Base-by-base conservation (phyloP, 306 rosid species). In the Nissolia schottii region DNA sequence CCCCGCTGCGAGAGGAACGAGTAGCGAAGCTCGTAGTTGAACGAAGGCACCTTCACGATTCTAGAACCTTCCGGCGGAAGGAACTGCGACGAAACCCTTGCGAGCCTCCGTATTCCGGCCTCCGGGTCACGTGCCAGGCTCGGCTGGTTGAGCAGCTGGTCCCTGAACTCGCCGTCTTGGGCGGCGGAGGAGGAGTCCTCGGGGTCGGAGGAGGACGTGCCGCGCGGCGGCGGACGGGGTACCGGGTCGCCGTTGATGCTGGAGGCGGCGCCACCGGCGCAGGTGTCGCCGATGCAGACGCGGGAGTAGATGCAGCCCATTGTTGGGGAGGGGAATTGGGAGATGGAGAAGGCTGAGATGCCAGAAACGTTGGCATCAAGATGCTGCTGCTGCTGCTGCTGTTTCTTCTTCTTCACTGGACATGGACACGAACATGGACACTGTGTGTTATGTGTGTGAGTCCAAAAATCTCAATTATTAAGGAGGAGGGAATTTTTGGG, bases 261-360 rank as follows among this genome's bases (percentile, higher is more conserved):
- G 0, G 85, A 74, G 12, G 65, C 86, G 74, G 77, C 90, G 0
- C 99, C 96, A 8, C 73, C 87, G 74, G 77, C 75, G 55, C 87
- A 76, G 28, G 83, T 80, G 48, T 85, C 90, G 0, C 99, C 96
- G 3, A 95, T 81, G 61, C 99, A 95, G 20, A 86, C 93, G 75
- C 87, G 81, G 5, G 99, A 95, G 70, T 91, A 91, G 8, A 95
- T 88, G 75, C 99, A 95, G 73, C 97, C 97, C 99, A 95, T 95
- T 54, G 53, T n/a, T n/a, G n/a, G n/a, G n/a, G n/a, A 46, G 54
- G 31, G 58, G 45, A 80, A 63, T 18, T 13, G 29, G 16, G 64
- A 72, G 70, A 45, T 64, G 8, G 15, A 54, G 1, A 67, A 16
- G 40, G 82, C 67, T 51, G 77, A 80, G 83, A 83, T 66, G 68